Conservation (phyloP, 2,329 filamentous ascomycete species). For the Neonectria hederae region DNA sequence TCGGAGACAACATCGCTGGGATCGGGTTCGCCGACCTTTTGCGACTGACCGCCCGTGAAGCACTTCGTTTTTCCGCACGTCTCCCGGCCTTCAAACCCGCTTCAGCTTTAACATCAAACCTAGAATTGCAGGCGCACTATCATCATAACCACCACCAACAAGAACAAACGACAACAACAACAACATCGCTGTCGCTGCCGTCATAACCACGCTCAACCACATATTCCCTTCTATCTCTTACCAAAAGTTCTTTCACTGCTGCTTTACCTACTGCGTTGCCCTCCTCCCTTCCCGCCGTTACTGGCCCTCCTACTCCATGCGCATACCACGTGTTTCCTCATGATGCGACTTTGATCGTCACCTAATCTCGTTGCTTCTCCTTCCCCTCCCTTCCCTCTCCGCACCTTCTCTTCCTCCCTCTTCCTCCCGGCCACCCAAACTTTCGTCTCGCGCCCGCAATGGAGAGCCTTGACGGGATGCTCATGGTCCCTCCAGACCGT, state of each 20-base stretch:
- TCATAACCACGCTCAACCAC: neutral
- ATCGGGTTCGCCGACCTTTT: conserved; percentile 10
- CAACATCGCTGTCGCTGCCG: neutral
- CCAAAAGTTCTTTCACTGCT: neutral
- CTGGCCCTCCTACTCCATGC: conserved; percentile 14
- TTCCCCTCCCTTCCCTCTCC: conserved; percentile 1
- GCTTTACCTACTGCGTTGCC: neutral
- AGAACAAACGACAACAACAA: neutral
- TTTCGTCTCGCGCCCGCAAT: conserved; percentile 37
- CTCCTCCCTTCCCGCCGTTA: conserved; percentile 9
- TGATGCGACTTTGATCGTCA: conserved; percentile 39
- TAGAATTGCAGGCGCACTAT: neutral
- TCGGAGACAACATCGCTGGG: conserved; percentile 20
- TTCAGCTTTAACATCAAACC: neutral
- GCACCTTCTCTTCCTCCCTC: conserved; percentile 2
- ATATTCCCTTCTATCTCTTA: neutral
- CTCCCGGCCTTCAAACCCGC: conserved; percentile 4
- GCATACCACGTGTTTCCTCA: conserved; percentile 23
- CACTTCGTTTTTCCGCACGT: neutral
- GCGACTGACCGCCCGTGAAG: conserved; percentile 12
- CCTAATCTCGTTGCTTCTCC: conserved; percentile 10
- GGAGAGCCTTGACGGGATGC: conserved; percentile 56
- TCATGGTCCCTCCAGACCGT: conserved; percentile 62
- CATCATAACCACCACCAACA: neutral
- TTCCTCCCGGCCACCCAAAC: neutral